Evolutionary conservation across 1,139 yeast genomes (phyloP).

Genomic region (Yarrowia galli): DNA sequence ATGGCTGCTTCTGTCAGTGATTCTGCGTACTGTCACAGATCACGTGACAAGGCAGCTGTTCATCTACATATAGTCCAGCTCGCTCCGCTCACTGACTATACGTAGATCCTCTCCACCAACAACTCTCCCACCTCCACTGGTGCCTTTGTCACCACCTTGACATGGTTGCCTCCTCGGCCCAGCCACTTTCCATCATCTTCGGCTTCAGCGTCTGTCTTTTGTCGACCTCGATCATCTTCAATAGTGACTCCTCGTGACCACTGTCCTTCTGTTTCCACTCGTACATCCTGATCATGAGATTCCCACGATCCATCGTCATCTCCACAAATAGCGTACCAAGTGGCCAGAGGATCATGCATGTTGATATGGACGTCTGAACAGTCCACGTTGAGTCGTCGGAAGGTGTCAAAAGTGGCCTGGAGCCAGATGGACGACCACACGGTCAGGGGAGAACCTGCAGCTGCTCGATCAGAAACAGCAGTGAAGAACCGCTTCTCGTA

Average conservation of each 20-base stretch:
- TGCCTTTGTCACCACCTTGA: slow-evolving; percentile 47
- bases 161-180: slow-evolving; percentile 46
- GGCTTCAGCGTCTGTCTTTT: slow-evolving; percentile 40
- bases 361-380: slow-evolving; percentile 44
- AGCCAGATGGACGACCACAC: slow-evolving; percentile 52
- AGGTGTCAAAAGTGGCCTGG: slow-evolving; percentile 48
- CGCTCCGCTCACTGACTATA: slow-evolving; percentile 2
- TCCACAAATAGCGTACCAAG: slow-evolving; percentile 49
- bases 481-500: slow-evolving; percentile 42
- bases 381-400: slow-evolving; percentile 44
- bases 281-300: slow-evolving; percentile 48
- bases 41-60: no score
- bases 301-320: slow-evolving; percentile 46
- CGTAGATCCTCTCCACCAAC: slow-evolving; percentile 30
- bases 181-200: slow-evolving; percentile 47
- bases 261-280: slow-evolving; percentile 53
- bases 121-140: slow-evolving; percentile 43
- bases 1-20: no score
- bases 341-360: slow-evolving; percentile 55
- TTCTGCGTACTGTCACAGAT: no score
- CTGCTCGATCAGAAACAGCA: slow-evolving; percentile 40
- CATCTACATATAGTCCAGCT: background rate
- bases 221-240: slow-evolving; percentile 50
- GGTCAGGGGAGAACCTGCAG: slow-evolving; percentile 47
- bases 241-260: slow-evolving; percentile 53